Evolutionary conservation across 345 rosid species (phyloP).

Genomic region (Heritiera littoralis): DNA sequence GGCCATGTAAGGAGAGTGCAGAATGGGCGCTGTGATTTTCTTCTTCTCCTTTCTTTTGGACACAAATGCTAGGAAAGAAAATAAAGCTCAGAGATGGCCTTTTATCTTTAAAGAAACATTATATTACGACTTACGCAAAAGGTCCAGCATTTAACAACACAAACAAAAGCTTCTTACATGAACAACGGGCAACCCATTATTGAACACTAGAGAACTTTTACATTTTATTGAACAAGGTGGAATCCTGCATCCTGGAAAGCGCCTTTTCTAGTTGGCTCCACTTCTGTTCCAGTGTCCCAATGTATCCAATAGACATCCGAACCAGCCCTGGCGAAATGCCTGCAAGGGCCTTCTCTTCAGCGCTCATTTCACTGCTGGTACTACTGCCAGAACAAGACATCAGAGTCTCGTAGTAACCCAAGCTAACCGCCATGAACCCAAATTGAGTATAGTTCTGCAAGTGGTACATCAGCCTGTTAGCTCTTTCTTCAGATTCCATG

Average conservation of each 20-base stretch:
- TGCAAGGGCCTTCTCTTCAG: conserved; percentile 69
- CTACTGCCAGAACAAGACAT: conserved; percentile 96
- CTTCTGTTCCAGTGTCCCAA: conserved; percentile 88
- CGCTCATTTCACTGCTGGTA: conserved; percentile 81
- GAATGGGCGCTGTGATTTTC: too few species aligned
- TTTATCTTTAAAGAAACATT: not conserved
- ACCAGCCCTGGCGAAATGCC: conserved; percentile 92
- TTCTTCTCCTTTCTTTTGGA: too few species aligned
- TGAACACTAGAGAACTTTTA: not conserved
- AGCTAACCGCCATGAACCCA: conserved; percentile 96
- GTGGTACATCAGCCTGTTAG: conserved; percentile 72
- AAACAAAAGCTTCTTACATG: not conserved
- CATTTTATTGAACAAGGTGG: conserved; percentile 17
- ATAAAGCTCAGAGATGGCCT: too few species aligned
- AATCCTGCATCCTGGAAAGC: conserved; percentile 52
- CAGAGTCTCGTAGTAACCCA: conserved; percentile 91
- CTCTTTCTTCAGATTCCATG: conserved; percentile 87
- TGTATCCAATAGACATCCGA: conserved; percentile 83
- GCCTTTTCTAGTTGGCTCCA: conserved; percentile 92
- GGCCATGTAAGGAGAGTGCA: too few species aligned
- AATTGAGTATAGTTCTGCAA: conserved; percentile 78
- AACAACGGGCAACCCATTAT: not conserved
- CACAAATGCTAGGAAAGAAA: too few species aligned
- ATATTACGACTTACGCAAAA: too few species aligned
- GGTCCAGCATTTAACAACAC: not conserved